Evolutionary conservation across 192 early-diverging fungal species (phyloP), one percentile per base, ranked within the genome.

Genomic region (Cetraspora pellucida): DNA sequence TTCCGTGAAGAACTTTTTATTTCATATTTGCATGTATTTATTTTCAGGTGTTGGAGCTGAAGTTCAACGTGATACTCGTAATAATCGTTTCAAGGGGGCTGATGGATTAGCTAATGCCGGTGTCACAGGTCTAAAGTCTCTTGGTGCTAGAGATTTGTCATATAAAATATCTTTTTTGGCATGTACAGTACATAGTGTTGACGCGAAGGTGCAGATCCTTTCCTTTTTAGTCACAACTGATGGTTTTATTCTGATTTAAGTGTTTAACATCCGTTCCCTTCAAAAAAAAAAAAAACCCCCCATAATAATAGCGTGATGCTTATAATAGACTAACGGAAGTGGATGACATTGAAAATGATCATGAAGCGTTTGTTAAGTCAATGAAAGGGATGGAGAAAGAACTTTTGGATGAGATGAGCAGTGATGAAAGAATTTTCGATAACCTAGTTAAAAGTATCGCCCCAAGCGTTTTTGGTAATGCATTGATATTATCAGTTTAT

Each of bases 101-200:
- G 90, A 90, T 59, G 91, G 91, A 25, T 87, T 90, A 31, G 81
- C 81, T 27, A 85, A 84, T 50, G 94, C 95, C 28, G 96, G 95
- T 52, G 85, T 97, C 13, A 90, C 92, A 0, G 97, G 97, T 25
- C 78, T 95, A 27, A 93, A 94, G 71, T 89, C 93, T 25, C 84
- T 97, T 27, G 97, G 96, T 72, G 94, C 92, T 19, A 90, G 95
- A 45, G 97, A 98, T 72, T 83, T 97, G 71, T 95, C 94, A n/a
- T 97, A 98, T 81, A 91, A 93, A 77, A 78, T 99, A 80, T 91
- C 91, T 23, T 98, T 98, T 83, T 82, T 99, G 37, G 96, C 91
- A 23, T 91, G 89, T 69, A 90, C 89, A 84, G 92, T 95, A 8
- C 90, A 92, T 52, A 85, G 89, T 10, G 83, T 84, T n/a, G 84